These are phyloP conservation scores for Telopea speciosissima DNA, from an alignment of 177 flowering plant species.

Conservation along the genomic window DNA sequence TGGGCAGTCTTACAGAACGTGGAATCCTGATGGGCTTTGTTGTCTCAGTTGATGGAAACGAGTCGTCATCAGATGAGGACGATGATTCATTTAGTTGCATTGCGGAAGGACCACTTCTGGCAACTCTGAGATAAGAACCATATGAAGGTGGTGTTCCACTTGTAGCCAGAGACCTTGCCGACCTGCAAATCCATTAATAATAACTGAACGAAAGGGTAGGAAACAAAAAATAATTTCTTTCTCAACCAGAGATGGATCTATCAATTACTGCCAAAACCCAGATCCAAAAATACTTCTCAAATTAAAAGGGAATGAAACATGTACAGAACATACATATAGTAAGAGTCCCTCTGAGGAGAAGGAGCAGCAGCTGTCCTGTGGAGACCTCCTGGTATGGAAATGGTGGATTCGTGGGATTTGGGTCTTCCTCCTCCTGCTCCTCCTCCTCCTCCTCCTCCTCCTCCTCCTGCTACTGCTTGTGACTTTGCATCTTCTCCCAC, in stretches of 20 bases:
- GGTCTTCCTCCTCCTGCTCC: too few species aligned
- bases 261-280: neutral
- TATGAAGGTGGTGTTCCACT: conserved; percentile 69
- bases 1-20: conserved; percentile 33
- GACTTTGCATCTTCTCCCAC: conserved; percentile 43
- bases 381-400: conserved; percentile 40
- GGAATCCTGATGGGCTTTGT: conserved; percentile 59
- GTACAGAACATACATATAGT: conserved; percentile 41
- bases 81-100: conserved; percentile 44
- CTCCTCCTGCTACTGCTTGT: conserved; percentile 4
- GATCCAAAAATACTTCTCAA: too few species aligned
- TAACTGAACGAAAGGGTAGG: too few species aligned
- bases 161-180: conserved; percentile 84
- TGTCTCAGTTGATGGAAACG: conserved; percentile 5
- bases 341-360: conserved; percentile 32
- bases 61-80: conserved; percentile 70
- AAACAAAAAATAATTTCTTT: too few species aligned
- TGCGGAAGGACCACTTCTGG: conserved; percentile 74
- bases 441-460: too few species aligned
- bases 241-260: neutral
- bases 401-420: conserved; percentile 23
- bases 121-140: conserved; percentile 48
- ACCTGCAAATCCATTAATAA: conserved; percentile 35
- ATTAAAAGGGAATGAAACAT: too few species aligned
- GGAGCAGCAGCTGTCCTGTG: conserved; percentile 25